These are phyloP conservation scores for Diaporthe aspalathi DNA, from an alignment of 2,329 filamentous ascomycete species.

Conservation along the genomic window DNA sequence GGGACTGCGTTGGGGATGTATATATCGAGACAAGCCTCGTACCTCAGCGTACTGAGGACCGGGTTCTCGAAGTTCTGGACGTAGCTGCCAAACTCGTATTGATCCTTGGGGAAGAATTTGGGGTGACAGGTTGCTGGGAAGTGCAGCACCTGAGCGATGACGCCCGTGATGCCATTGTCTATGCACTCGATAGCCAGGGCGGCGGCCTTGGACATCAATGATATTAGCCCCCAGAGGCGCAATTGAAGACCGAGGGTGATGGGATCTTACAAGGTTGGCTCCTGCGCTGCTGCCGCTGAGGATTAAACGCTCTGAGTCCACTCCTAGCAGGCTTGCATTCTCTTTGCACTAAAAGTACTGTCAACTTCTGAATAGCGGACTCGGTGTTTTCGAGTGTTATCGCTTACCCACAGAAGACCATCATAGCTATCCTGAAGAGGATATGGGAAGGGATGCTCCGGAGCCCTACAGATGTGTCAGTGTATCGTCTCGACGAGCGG, in stretches of 20 bases:
- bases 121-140: constrained; percentile 21
- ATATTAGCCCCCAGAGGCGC: not conserved
- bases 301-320: not conserved
- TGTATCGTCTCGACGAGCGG: rapidly evolving
- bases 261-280: constrained; percentile 9
- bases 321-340: not conserved
- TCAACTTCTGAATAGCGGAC: no score
- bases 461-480: not conserved
- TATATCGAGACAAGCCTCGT: constrained; percentile 3
- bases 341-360: not conserved
- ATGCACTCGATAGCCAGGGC: not conserved
- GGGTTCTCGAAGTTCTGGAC: constrained; percentile 12
- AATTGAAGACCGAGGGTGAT: not conserved
- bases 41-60: constrained; percentile 1
- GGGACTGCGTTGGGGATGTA: not conserved
- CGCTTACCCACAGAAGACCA: constrained; percentile 1
- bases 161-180: not conserved
- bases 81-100: constrained; percentile 22
- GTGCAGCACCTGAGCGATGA: not conserved
- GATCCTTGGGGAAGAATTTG: constrained; percentile 2
- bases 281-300: constrained; percentile 8
- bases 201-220: not conserved
- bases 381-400: no score
- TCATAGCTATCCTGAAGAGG: constrained; percentile 10
- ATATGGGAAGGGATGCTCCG: not conserved